Conservation (phyloP, 352 stramenopile genomes). For the Pythium aquatile region DNA sequence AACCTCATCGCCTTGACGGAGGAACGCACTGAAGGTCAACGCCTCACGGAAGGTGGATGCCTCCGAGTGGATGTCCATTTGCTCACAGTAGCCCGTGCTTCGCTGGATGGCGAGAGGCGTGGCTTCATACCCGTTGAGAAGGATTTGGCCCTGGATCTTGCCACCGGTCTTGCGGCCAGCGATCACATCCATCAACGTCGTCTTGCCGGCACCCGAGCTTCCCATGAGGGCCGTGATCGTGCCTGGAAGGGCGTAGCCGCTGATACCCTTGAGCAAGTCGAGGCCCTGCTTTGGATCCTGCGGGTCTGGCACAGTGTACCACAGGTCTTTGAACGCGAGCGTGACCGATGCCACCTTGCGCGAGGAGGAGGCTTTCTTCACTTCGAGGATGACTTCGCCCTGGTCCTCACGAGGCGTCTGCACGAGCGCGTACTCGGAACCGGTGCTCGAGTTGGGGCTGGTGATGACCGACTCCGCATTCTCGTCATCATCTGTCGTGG, state of each 20-base stretch:
- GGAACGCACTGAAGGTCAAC: slow-evolving; percentile 89
- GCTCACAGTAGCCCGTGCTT: slow-evolving; percentile 37
- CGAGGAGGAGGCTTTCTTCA: background rate
- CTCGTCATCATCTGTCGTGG: background rate
- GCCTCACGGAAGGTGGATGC: slow-evolving; percentile 91
- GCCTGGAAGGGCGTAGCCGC: slow-evolving; percentile 19
- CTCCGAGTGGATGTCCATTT: slow-evolving; percentile 84
- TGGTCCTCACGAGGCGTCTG: slow-evolving; percentile 8
- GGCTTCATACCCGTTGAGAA: background rate
- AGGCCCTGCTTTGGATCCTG: slow-evolving; percentile 41
- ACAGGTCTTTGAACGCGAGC: slow-evolving; percentile 32
- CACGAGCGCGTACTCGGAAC: background rate
- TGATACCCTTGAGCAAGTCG: slow-evolving; percentile 48
- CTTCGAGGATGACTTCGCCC: background rate
- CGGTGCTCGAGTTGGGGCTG: background rate
- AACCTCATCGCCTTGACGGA: too few relatives aligned
- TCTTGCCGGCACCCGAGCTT: slow-evolving; percentile 30
- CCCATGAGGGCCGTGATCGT: slow-evolving; percentile 27
- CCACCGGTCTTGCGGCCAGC: slow-evolving; percentile 23
- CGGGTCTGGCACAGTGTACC: slow-evolving; percentile 40
- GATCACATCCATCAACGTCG: slow-evolving; percentile 39
- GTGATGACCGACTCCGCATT: background rate
- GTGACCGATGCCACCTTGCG: slow-evolving; percentile 25
- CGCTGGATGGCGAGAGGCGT: background rate
- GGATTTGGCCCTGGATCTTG: background rate